These are phyloP conservation scores for Desmodesmus armatus DNA, from an alignment of 139 green algal genomes.

Conservation along the genomic window DNA sequence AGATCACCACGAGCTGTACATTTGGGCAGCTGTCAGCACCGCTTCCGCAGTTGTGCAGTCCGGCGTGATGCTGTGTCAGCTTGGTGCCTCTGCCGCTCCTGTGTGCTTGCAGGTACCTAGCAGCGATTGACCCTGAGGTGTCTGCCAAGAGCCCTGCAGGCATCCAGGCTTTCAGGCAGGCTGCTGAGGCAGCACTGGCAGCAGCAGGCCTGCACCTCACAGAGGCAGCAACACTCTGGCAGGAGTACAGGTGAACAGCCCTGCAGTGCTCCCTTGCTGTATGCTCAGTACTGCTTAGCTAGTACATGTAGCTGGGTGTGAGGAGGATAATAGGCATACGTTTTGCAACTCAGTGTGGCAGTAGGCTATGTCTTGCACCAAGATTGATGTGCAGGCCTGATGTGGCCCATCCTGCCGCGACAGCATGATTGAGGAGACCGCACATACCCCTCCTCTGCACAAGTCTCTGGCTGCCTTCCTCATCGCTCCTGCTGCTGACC, in stretches of 20 bases:
- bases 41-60: no score
- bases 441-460: not conserved
- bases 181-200: conserved; percentile 72
- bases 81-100: conserved; percentile 29
- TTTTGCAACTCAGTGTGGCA: not conserved
- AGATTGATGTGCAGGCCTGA: not conserved
- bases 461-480: not conserved
- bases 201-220: conserved; percentile 76
- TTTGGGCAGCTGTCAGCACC: no score
- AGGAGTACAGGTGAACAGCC: conserved; percentile 60
- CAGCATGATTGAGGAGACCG: no score
- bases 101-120: conserved; percentile 51
- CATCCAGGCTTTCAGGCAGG: conserved; percentile 56
- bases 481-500: not conserved
- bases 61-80: conserved; percentile 45
- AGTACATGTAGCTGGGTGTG: no score
- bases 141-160: conserved; percentile 35
- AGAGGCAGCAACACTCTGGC: conserved; percentile 67
- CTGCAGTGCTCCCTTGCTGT: no score
- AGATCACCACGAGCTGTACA: no score
- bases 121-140: conserved; percentile 60
- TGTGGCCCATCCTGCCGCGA: not conserved
- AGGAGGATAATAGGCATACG: not conserved
- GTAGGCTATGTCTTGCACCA: not conserved
- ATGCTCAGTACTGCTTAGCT: not conserved